phyloP scores from a whole-genome alignment of 1,284 basidiomycete species.

The Puccinia hordei region DNA sequence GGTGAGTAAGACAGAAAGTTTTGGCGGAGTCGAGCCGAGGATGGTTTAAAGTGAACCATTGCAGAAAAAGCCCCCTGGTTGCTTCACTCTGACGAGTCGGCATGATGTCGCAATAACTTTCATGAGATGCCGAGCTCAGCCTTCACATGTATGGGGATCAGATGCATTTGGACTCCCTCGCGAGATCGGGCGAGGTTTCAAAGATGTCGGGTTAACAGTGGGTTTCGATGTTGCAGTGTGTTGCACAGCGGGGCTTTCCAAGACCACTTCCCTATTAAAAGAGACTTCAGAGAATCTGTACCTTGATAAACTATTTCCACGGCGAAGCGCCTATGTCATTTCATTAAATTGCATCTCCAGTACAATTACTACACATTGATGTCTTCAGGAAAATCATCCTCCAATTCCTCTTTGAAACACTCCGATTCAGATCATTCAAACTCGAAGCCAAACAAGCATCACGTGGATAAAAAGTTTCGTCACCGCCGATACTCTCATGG shows the following conservation, averaged over 20 bases:
- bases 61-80: background rate
- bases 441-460: constrained; percentile 7
- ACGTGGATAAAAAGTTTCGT: background rate
- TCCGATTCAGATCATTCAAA: background rate
- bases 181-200: background rate
- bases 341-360: background rate
- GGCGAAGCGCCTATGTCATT: background rate
- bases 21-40: background rate
- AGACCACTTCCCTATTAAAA: too few relatives aligned
- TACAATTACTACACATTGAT: background rate
- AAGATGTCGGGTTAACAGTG: background rate
- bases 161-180: background rate
- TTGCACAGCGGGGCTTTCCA: too few relatives aligned
- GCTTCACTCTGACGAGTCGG: constrained; percentile 1
- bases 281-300: too few relatives aligned
- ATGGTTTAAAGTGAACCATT: background rate
- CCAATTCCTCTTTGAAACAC: background rate
- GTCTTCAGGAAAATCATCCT: background rate
- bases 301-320: background rate
- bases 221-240: background rate
- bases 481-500: background rate
- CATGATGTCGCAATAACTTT: background rate
- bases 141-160: background rate
- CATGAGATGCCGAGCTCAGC: background rate
- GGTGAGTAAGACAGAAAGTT: background rate